A percentile compares a stretch with the other conserved stretches of the same genome.
phyloP scores from a whole-genome alignment of 148 eudicot genomes.

The Tetragonia tetragonoides region DNA sequence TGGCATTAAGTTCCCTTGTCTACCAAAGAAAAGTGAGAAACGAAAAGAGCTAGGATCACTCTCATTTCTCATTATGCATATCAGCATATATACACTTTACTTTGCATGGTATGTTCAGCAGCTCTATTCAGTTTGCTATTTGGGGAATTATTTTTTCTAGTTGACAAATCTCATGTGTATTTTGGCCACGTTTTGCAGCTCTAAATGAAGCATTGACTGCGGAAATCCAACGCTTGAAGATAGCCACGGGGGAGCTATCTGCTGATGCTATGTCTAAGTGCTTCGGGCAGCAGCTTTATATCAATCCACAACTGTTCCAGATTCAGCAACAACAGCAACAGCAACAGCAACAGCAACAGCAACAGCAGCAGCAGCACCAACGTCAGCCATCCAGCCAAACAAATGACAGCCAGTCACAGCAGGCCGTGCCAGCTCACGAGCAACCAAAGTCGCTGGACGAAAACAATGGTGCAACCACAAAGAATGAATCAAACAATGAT shows the following conservation, averaged over 20 bases:
- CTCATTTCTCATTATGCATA: too few relatives aligned
- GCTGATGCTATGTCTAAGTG: conserved; percentile 64
- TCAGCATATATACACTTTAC: too few relatives aligned
- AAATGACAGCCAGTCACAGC: conserved; percentile 21
- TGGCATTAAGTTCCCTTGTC: too few relatives aligned
- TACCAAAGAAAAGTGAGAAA: too few relatives aligned
- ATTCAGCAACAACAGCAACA: conserved; percentile 35
- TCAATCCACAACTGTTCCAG: conserved; percentile 71
- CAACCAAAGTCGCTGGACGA: conserved; percentile 32
- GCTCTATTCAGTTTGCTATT: not conserved
- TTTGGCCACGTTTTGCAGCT: conserved; percentile 50
- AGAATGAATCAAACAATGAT: conserved; percentile 41
- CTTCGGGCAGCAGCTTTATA: conserved; percentile 59
- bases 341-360: not conserved
- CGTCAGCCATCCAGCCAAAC: conserved; percentile 24
- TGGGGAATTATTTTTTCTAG: not conserved
- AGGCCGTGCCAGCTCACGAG: conserved; percentile 30
- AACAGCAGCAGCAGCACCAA: not conserved
- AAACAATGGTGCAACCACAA: conserved; percentile 32
- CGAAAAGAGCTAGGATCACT: too few relatives aligned
- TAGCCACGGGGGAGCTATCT: conserved; percentile 57
- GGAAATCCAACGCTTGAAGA: conserved; percentile 90
- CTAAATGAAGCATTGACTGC: conserved; percentile 79
- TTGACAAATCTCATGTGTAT: conserved; percentile 1
- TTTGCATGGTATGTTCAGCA: not conserved